Base-by-base conservation (phyloP, 1,284 basidiomycete species). In the Puccinia coronata region DNA sequence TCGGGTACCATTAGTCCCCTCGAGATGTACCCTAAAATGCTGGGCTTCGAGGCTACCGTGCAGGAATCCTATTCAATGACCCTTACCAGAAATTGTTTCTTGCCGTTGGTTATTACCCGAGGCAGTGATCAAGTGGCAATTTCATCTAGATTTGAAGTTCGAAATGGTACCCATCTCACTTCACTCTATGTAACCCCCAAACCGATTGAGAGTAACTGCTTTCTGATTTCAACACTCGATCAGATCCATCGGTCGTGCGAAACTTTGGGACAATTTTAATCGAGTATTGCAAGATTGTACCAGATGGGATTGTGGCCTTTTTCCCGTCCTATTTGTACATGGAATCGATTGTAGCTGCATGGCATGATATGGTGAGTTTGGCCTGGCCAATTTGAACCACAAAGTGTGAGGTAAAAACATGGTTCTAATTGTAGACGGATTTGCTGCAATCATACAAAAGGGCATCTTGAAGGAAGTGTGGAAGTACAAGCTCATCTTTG, bases 1-100 rank as follows among this genome's bases (percentile, higher is more conserved):
- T 98, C 95, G 18, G 97, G 97, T 84, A 99, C 97, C 43, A 96
- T 99, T 84, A 98, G 95, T 9, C 97, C 97, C 6, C 88, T 99
- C 80, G 97, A 99, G 88, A 99, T 99, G 97, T 97, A 99, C 87
- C 97, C 97, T 31, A 99, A 99, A 87, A 99, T 99, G 93, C 89
- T 99, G 61, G 94, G 96, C 84, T 99, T 99, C 86, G 95, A 95
- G 43, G 96, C 97, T 1, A 95, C 97, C 31, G 93, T 98, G 14
- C 93, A 97, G 87, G 96, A 98, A 87, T 94, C 93, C 2, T 99
- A 99, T 87, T 91, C 96, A 2, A 99, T 99, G 97, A 98, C 97
- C 18, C 90, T 99, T 47, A 93, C 94, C 3, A 91, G 97, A 81
- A 97, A 98, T 85, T 95, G 95, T 82, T 99, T 99, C 88, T 87